phyloP scores from a whole-genome alignment of 345 rosid genomes.

The Theobroma cacao region DNA sequence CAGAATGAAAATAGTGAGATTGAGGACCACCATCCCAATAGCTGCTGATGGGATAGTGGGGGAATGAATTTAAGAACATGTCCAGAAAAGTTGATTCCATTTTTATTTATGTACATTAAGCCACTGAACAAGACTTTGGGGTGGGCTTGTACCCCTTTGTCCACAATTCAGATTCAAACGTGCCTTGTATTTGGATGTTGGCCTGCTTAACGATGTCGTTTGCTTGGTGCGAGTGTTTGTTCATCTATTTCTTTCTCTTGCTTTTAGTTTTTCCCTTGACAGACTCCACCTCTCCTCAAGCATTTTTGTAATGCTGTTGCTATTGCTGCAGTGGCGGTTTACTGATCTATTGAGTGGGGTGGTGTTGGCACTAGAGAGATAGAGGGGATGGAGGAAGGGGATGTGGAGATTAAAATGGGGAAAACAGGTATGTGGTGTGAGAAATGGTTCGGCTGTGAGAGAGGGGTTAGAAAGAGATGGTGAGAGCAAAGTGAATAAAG shows the following conservation, averaged over 20 bases:
- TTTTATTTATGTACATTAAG: background rate
- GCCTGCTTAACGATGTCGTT: background rate
- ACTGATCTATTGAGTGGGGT: background rate
- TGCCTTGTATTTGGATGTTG: background rate
- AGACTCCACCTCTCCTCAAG: background rate
- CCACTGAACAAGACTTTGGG: background rate
- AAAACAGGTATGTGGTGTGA: background rate
- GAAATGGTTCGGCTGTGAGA: background rate
- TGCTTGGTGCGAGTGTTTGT: background rate
- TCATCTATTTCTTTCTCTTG: background rate
- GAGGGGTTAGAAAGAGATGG: background rate
- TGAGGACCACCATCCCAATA: background rate
- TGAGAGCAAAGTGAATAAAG: background rate
- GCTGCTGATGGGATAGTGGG: background rate
- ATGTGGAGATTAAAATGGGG: background rate
- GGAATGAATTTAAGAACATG: background rate
- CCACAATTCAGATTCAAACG: background rate
- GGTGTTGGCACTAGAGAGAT: background rate
- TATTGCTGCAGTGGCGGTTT: background rate
- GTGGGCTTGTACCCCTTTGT: background rate
- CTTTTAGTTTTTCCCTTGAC: background rate
- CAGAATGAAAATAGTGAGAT: no score
- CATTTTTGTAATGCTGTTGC: background rate
- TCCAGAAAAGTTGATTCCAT: background rate
- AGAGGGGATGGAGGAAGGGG: background rate